Evolutionary conservation across 1,284 basidiomycete genomes (phyloP).

Genomic region (Ustilago hordei): DNA sequence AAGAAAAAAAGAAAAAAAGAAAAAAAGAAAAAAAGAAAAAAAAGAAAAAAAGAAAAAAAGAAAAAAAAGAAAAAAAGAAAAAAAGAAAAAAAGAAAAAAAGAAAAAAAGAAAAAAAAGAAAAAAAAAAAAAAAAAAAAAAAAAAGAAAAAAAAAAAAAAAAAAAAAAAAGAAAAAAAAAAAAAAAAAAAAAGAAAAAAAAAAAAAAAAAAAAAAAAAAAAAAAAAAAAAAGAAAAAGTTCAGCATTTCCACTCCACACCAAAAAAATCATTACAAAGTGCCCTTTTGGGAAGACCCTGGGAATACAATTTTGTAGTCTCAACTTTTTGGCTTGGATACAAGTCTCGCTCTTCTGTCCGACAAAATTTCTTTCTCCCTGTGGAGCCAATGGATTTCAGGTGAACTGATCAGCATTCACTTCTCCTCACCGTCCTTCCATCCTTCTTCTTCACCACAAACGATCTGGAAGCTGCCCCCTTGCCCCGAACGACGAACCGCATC

Average conservation of each 20-base stretch:
- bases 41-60: no score
- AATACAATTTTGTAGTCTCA: slow-evolving; percentile 20
- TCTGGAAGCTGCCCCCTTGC: background rate
- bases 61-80: no score
- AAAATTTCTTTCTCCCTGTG: slow-evolving; percentile 15
- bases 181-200: no score
- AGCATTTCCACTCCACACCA: slow-evolving; percentile 4
- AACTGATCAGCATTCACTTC: background rate
- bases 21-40: no score
- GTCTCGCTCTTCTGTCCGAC: background rate
- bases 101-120: no score
- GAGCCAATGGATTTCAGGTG: background rate
- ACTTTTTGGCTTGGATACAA: background rate
- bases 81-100: no score
- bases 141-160: slow-evolving; percentile 8
- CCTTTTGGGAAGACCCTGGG: slow-evolving; percentile 26
- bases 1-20: background rate
- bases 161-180: no score
- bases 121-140: slow-evolving; percentile 11
- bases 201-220: background rate
- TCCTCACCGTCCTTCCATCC: background rate
- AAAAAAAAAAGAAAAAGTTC: slow-evolving; percentile 15
- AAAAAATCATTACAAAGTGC: slow-evolving; percentile 15
- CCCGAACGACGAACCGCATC: background rate
- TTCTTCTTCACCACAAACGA: background rate